These are phyloP conservation scores for Diplogelasinospora grovesii DNA, from an alignment of 495 filamentous ascomycete species.

Conservation along the genomic window DNA sequence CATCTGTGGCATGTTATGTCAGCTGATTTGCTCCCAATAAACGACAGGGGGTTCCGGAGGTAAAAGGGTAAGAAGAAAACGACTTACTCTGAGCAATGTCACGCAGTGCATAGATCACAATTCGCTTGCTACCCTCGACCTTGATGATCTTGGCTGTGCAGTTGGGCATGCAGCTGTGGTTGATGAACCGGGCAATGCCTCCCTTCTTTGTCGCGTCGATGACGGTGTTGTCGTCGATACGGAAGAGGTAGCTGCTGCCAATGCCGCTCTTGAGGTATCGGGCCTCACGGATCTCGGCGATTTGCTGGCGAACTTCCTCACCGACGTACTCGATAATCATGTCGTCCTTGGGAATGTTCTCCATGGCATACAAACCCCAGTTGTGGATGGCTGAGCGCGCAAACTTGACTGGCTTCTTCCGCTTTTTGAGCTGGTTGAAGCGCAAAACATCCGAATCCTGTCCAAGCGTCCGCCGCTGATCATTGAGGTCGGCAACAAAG, in stretches of 20 bases:
- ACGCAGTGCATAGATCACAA: slow-evolving; percentile 95
- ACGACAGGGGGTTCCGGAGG: no score
- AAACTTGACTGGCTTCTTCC: slow-evolving; percentile 98
- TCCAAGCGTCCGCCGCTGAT: slow-evolving; percentile 80
- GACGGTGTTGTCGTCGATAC: slow-evolving; percentile 95
- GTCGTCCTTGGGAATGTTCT: slow-evolving; percentile 93
- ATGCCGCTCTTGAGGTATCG: slow-evolving; percentile 94
- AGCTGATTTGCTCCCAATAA: slow-evolving; percentile 26
- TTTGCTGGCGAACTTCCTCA: slow-evolving; percentile 92
- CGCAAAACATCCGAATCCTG: slow-evolving; percentile 83
- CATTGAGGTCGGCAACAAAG: slow-evolving; percentile 87
- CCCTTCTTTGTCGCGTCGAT: slow-evolving; percentile 98
- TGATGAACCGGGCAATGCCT: slow-evolving; percentile 97
- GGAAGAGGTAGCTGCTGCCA: slow-evolving; percentile 94
- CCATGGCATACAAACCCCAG: slow-evolving; percentile 96
- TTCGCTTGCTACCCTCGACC: slow-evolving; percentile 97
- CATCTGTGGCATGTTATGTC: slow-evolving; percentile 58
- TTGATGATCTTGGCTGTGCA: slow-evolving; percentile 99
- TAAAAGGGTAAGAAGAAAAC: background rate
- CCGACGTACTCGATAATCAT: slow-evolving; percentile 99
- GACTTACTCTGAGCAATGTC: slow-evolving; percentile 90
- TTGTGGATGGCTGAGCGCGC: slow-evolving; percentile 97
- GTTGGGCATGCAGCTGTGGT: slow-evolving; percentile 96
- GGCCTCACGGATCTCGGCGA: slow-evolving; percentile 88
- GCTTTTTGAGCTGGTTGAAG: slow-evolving; percentile 99